Base-by-base conservation (phyloP, 2,329 filamentous ascomycete genomes). In the Neoascochyta sp. region DNA sequence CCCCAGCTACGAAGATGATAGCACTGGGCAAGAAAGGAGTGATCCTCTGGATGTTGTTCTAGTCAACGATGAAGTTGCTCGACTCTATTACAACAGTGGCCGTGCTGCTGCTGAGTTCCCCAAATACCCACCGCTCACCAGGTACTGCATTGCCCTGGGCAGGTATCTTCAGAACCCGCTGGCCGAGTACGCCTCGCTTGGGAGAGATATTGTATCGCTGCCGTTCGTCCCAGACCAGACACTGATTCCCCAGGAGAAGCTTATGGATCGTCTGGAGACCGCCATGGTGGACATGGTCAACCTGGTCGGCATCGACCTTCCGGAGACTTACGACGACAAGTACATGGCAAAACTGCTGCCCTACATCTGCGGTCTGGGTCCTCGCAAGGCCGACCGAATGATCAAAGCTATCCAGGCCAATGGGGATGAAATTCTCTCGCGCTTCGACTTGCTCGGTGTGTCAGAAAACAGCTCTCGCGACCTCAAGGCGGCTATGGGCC, bases 281-380 rank as follows among this genome's bases (percentile, higher is more conserved):
- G 87, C 90, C 24, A 86, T 98, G 79, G 90, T 98, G 8, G 92
- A 98, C 59, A 95, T 95, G 75, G 92, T 98, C 48, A 98, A 98
- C 60, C 78, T 98, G 23, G 88, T 89, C 24, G 92, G 92, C 55
- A 86, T 98, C 20, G 86, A 96, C 52, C 83, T 98, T 55, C 95
- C 95, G 51, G 89, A 95, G 45, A 88, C 89, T 9, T 81, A 94
- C 33, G 74, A 73, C 22, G 86, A 95, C 60, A 59, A 79, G 1
- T 87, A 92, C 52, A 83, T 85, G 7, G 87, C 88, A 9, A 92
- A 90, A 44, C 74, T 98, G 2, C 72, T 98, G 20, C 89, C 89
- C 4, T 98, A 89, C 50, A 78, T 98, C 13, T 86, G 86, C 49
- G 92, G 92, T 47, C 75, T 98, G 15, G 92, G 92, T 12, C 89